These are phyloP conservation scores for Aspergillus fijiensis DNA, from an alignment of 2,329 filamentous ascomycete species.

Conservation along the genomic window DNA sequence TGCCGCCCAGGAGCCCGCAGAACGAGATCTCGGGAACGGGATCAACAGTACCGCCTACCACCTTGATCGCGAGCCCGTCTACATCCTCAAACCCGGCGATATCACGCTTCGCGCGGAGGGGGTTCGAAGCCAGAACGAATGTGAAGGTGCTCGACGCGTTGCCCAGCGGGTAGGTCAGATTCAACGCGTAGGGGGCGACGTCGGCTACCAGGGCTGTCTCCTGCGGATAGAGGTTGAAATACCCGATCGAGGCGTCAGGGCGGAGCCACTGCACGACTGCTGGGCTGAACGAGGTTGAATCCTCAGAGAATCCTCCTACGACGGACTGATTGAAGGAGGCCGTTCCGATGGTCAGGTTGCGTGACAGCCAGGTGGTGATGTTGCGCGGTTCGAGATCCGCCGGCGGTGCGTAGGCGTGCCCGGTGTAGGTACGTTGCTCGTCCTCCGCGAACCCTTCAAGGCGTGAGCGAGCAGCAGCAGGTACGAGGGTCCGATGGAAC, in stretches of 20 bases:
- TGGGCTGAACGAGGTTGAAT: slow-evolving; percentile 57
- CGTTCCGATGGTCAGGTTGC: slow-evolving; percentile 60
- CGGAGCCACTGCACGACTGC: slow-evolving; percentile 60
- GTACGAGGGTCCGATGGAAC: slow-evolving; percentile 47
- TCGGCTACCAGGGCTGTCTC: slow-evolving; percentile 44
- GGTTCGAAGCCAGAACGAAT: slow-evolving; percentile 31
- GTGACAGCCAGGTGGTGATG: slow-evolving; percentile 58
- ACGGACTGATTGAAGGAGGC: slow-evolving; percentile 58
- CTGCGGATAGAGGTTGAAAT: slow-evolving; percentile 39
- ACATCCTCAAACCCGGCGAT: slow-evolving; percentile 14
- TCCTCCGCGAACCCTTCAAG: slow-evolving; percentile 52
- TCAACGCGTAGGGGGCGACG: slow-evolving; percentile 46
- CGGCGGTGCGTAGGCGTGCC: slow-evolving; percentile 58
- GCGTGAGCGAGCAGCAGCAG: not conserved
- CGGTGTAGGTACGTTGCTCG: slow-evolving; percentile 50
- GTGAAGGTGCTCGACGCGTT: slow-evolving; percentile 33
- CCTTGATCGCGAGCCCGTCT: slow-evolving; percentile 14
- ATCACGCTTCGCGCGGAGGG: slow-evolving; percentile 14
- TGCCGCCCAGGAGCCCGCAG: slow-evolving; percentile 9
- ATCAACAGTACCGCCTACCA: slow-evolving; percentile 15
- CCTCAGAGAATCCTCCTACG: slow-evolving; percentile 56
- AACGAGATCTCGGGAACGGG: slow-evolving; percentile 13
- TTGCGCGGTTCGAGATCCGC: slow-evolving; percentile 59
- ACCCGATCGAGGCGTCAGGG: slow-evolving; percentile 27
- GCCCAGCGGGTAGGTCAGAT: slow-evolving; percentile 52